Evolutionary conservation across 495 filamentous ascomycete genomes (phyloP), one percentile per base, ranked within the genome.

Genomic region (Beverwykella pulmonaria): DNA sequence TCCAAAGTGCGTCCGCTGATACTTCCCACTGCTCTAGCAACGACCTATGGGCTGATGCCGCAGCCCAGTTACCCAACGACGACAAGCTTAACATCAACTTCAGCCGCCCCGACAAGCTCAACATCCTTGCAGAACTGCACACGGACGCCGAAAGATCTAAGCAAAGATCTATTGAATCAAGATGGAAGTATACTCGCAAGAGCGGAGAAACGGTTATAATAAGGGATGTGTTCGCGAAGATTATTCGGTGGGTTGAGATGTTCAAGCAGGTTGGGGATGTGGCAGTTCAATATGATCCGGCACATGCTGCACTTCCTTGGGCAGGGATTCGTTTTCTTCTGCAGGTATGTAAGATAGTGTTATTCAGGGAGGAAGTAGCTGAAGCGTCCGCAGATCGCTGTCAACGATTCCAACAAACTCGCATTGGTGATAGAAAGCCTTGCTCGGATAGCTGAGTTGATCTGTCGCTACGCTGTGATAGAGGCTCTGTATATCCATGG

Each of bases 281-380:
- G 14, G 73, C 75, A 9, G 61, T 72, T 17, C 75, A 77, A 56
- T 74, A 75, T 56, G 79, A 82, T 67, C 79, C 76, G 14, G 70
- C 53, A 1, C 78, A 82, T 73, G 75, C 76, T 25, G 73, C 74
- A 17, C 67, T 82, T 46, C 79, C 81, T 12, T 82, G 81, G 81
- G 81, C 76, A 7, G 78, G 62, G 10, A 63, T 82, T 14, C 65
- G 77, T 17, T 79, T 80, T 55, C 56, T 81, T 15, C 67, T 82
- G 15, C 67, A 78, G 69, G 76, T 78, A 15, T n/a, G 71, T 52
- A 58, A n/a, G 17, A 46, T 54, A 1, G 19, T 27, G 41, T 1
- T 22, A 27, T 49, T 25, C n/a, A 53, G 26, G 36, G 54, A 59
- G 19, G 27, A 46, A 61, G 20, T 22, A 23, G 29, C 15, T 46